phyloP scores from a whole-genome alignment of 768 basidiomycete species.

The Kwoniella dendrophila region DNA sequence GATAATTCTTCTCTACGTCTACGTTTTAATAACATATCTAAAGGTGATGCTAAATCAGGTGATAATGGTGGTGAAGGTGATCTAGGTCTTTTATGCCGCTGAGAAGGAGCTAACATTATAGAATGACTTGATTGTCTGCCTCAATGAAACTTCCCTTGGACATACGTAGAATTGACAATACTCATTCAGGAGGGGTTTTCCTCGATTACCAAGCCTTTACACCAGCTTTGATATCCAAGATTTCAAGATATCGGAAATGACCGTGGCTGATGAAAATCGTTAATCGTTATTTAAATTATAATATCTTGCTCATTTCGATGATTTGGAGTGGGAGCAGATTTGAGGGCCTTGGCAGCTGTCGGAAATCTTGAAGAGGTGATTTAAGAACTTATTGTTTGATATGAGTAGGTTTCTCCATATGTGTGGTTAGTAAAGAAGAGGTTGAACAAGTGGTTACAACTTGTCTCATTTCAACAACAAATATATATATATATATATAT shows the following conservation, averaged over 20 bases:
- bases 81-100: conserved; percentile 24
- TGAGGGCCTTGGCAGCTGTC: background rate
- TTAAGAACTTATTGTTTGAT: too few species aligned
- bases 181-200: too few species aligned
- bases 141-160: too few species aligned
- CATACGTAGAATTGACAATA: too few species aligned
- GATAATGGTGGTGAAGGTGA: conserved; percentile 29
- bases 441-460: too few species aligned
- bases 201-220: background rate
- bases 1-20: conserved; percentile 28
- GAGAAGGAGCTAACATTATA: conserved; percentile 21
- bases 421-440: too few species aligned
- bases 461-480: too few species aligned
- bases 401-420: too few species aligned
- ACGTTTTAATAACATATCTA: conserved; percentile 43
- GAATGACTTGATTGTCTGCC: too few species aligned
- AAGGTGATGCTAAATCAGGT: conserved; percentile 37
- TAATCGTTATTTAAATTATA: background rate
- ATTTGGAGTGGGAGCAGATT: background rate
- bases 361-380: background rate
- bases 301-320: background rate
- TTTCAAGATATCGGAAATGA: background rate
- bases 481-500: too few species aligned
- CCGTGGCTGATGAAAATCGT: conserved; percentile 7
- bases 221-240: background rate